Evolutionary conservation across 352 stramenopile genomes (phyloP).

Genomic region (Thalassiosira ordinaria): DNA sequence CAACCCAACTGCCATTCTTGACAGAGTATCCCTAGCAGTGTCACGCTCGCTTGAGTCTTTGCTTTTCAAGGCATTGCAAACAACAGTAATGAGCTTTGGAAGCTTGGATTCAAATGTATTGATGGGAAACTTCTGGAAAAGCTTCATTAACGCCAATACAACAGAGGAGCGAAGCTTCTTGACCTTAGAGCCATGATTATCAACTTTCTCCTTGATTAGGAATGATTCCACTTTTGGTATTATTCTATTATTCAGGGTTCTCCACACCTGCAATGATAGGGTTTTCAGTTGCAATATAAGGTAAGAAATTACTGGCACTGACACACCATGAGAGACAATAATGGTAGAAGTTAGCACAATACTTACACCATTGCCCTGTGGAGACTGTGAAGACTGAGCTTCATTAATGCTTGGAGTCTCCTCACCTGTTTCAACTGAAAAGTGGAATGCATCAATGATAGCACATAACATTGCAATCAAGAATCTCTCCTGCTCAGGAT

Average conservation of each 20-base stretch:
- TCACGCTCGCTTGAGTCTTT: conserved; percentile 93
- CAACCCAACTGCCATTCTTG: conserved; percentile 93
- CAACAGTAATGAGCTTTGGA: conserved; percentile 91
- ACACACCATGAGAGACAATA: not conserved
- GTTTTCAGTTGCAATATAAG: not conserved
- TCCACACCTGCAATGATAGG: conserved; percentile 69
- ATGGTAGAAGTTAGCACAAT: conserved; percentile 62
- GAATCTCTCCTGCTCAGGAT: conserved; percentile 91
- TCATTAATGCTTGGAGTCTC: conserved; percentile 31
- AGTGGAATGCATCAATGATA: conserved; percentile 97
- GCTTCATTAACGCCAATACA: conserved; percentile 95
- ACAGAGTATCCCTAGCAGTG: conserved; percentile 91
- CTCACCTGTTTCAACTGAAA: conserved; percentile 80
- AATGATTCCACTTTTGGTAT: conserved; percentile 87
- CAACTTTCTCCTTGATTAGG: conserved; percentile 83
- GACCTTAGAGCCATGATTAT: conserved; percentile 86
- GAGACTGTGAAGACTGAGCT: not conserved
- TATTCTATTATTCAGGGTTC: conserved; percentile 82
- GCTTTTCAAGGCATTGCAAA: conserved; percentile 87
- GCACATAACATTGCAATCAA: conserved; percentile 90
- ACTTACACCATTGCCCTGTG: conserved; percentile 53
- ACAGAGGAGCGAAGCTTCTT: conserved; percentile 93
- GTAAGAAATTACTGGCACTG: conserved; percentile 1
- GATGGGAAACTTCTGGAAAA: conserved; percentile 92
- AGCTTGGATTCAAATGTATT: conserved; percentile 92